Evolutionary conservation across 371 early-diverging fungal species (phyloP), one percentile per base, ranked within the genome.

Genomic region (Saksenaea oblongispora): DNA sequence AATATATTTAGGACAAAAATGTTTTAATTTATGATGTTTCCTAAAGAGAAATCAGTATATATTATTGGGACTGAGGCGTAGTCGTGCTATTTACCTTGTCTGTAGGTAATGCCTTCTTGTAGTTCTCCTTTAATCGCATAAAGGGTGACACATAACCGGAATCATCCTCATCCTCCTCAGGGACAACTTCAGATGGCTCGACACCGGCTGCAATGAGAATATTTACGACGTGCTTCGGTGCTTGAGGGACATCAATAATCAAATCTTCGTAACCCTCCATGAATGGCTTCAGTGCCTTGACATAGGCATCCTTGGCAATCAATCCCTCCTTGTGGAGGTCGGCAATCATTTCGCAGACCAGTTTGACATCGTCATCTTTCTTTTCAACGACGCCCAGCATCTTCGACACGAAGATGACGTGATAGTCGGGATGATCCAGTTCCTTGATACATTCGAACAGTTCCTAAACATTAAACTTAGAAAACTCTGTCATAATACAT

Each of bases 181-280:
- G 75, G 53, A 74, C 66, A 11, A 83, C 79, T 59, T 80, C 83
- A 17, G 78, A 57, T 54, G 83, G 76, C 31, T 87, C 85, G 59
- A 88, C 73, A 47, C 72, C 73, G 9, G 83, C 76, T 24, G 79
- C 82, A 18, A 83, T 84, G 42, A 92, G 73, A 59, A 93, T 65
- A 58, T 75, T 75, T 53, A 88, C 89, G 59, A 90, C 82, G 83
- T 82, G 83, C 58, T 81, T 81, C 72, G 81, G 89, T 24, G 88
- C 90, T 54, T 86, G 82, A 35, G 96, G 96, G 10, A 90, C 88
- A 81, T 96, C 96, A 53, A 88, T 84, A 15, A 86, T 81, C 54
- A 91, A 79, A 69, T 96, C 96, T 59, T 91, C 89, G 58, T 93
- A 78, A 57, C 72, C 64, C 67, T 87, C 89, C 67, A 86, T 78